Conservation (phyloP, 352 stramenopile genomes). For the Phytophthora pistaciae region DNA sequence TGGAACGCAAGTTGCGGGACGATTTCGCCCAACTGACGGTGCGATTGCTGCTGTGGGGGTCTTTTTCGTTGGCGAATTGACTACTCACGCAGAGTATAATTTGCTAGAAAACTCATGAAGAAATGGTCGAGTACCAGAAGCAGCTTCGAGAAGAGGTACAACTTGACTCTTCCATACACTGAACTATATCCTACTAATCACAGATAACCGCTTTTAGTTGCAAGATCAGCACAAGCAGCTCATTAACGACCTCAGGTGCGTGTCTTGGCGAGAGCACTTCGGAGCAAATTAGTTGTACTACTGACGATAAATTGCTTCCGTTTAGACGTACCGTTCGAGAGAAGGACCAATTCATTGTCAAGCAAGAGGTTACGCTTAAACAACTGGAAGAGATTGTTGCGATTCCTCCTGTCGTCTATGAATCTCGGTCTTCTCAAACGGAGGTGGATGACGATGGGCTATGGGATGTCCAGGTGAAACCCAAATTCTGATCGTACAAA, state of each 20-base stretch:
- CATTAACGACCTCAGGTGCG: slow-evolving; percentile 70
- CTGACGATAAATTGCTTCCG: background rate
- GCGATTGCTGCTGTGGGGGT: background rate
- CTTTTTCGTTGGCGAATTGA: background rate
- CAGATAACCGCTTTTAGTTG: slow-evolving; percentile 26
- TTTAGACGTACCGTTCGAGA: slow-evolving; percentile 50
- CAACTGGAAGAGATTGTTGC: slow-evolving; percentile 49
- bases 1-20: slow-evolving; percentile 39
- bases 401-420: slow-evolving; percentile 14
- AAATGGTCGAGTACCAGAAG: slow-evolving; percentile 53
- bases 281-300: background rate
- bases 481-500: background rate
- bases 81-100: background rate
- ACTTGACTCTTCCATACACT: background rate
- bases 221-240: slow-evolving; percentile 59
- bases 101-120: slow-evolving; percentile 53
- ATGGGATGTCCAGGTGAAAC: slow-evolving; percentile 64
- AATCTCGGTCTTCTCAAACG: slow-evolving; percentile 53
- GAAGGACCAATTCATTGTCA: slow-evolving; percentile 59
- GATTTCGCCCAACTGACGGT: slow-evolving; percentile 53
- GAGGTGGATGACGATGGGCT: slow-evolving; percentile 78
- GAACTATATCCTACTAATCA: background rate
- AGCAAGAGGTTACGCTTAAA: slow-evolving; percentile 52
- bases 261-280: background rate
- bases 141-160: slow-evolving; percentile 53